These are phyloP conservation scores for Cordyceps javanica DNA, from an alignment of 2,329 filamentous ascomycete species.

Conservation along the genomic window DNA sequence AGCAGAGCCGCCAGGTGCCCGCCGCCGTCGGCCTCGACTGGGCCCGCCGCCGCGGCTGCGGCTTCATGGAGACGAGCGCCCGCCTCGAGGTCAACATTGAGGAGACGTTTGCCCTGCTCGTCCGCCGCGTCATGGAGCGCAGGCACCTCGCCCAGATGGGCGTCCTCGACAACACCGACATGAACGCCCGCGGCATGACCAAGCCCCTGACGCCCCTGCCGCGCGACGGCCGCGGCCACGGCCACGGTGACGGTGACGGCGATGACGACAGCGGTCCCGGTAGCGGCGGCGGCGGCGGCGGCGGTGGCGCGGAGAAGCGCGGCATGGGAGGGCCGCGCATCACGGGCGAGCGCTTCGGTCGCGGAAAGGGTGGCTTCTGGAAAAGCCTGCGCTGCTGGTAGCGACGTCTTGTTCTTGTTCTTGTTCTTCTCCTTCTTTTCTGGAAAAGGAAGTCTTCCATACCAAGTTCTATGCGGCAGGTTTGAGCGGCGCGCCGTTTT, in stretches of 20 bases:
- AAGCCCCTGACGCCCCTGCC: slow-evolving; percentile 52
- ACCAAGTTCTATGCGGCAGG: no score
- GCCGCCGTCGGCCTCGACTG: slow-evolving; percentile 69
- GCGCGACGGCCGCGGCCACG: background rate
- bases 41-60: slow-evolving; percentile 65
- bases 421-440: background rate
- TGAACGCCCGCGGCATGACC: slow-evolving; percentile 49
- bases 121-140: slow-evolving; percentile 56
- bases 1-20: slow-evolving; percentile 61
- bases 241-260: no score
- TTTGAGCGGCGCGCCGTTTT: no score
- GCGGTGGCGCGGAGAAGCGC: slow-evolving; percentile 37
- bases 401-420: background rate
- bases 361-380: slow-evolving; percentile 45
- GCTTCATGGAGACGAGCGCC: slow-evolving; percentile 87
- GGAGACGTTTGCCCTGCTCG: slow-evolving; percentile 73
- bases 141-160: slow-evolving; percentile 44
- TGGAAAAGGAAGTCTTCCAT: no score
- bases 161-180: slow-evolving; percentile 32
- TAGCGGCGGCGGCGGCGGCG: slow-evolving; percentile 20
- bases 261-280: no score
- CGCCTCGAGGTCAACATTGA: slow-evolving; percentile 82
- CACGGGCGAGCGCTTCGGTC: slow-evolving; percentile 37
- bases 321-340: slow-evolving; percentile 38
- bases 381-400: slow-evolving; percentile 52